Conservation (phyloP, 306 rosid species). For the Urtica urens region DNA sequence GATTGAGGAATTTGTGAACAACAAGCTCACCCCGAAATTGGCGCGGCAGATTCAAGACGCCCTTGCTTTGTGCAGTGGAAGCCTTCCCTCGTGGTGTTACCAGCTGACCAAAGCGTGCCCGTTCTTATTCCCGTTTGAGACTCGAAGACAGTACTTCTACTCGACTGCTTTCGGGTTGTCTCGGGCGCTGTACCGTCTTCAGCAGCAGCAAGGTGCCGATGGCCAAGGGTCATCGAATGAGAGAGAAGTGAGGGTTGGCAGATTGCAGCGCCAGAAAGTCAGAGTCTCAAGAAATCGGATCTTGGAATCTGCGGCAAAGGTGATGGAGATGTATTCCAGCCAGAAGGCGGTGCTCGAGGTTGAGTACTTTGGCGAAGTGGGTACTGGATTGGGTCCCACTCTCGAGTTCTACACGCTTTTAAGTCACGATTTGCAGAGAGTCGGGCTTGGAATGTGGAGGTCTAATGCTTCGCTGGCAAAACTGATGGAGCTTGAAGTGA, state of each 20-base stretch:
- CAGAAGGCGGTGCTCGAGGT: constrained; percentile 99
- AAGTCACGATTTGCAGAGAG: constrained; percentile 89
- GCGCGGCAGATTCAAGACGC: constrained; percentile 98
- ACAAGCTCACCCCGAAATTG: constrained; percentile 94
- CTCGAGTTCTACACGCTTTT: constrained; percentile 94
- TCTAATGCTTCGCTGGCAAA: constrained; percentile 37
- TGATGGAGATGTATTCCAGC: constrained; percentile 99
- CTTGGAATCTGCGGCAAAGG: constrained; percentile 96
- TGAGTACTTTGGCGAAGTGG: constrained; percentile 99
- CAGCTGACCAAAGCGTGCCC: constrained; percentile 98
- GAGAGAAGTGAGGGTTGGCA: constrained; percentile 94
- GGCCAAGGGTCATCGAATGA: constrained; percentile 83
- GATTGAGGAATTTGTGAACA: constrained; percentile 72
- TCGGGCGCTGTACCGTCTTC: constrained; percentile 88
- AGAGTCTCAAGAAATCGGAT: constrained; percentile 94
- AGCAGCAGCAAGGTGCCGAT: constrained; percentile 98
- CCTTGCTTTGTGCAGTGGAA: constrained; percentile 98
- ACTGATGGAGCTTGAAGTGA: constrained; percentile 54
- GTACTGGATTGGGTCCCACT: constrained; percentile 98
- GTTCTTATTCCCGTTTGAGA: constrained; percentile 94
- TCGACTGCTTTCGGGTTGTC: constrained; percentile 98
- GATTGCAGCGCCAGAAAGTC: constrained; percentile 95
- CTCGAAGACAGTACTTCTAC: constrained; percentile 86
- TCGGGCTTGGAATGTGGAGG: constrained; percentile 84
- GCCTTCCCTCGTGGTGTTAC: constrained; percentile 98